Percentiles rank a stretch among this genome's conserved stretches.
Conservation (phyloP, 768 basidiomycete species). For the Termitomyces sp. region DNA sequence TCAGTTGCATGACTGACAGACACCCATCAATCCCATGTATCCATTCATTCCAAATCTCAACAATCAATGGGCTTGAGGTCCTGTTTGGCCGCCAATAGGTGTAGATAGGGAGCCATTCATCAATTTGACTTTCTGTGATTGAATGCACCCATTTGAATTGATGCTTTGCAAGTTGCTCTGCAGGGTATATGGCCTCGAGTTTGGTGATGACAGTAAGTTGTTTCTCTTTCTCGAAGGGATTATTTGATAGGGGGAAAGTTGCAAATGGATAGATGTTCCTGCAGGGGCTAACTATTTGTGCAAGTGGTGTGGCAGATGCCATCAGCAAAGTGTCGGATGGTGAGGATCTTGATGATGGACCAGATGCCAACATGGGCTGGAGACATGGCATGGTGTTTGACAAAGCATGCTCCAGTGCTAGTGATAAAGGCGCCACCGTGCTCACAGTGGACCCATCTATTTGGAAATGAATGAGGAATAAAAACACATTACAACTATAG, state of each 20-base stretch:
- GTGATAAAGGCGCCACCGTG: too few relatives aligned
- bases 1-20: conserved; percentile 16
- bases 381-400: too few relatives aligned
- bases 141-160: conserved; percentile 21
- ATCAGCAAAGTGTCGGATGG: too few relatives aligned
- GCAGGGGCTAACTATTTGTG: neutral
- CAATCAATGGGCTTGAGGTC: conserved; percentile 9
- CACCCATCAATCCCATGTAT: conserved; percentile 19
- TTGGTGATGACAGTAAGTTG: neutral
- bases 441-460: neutral
- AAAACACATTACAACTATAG: neutral
- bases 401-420: too few relatives aligned
- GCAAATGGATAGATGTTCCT: neutral
- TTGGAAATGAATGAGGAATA: too few relatives aligned
- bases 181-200: conserved; percentile 1
- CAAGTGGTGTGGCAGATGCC: neutral
- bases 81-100: conserved; percentile 9
- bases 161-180: conserved; percentile 7
- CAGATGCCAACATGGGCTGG: too few relatives aligned
- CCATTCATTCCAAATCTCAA: conserved; percentile 26
- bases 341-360: too few relatives aligned
- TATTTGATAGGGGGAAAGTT: conserved; percentile 2
- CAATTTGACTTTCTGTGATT: conserved; percentile 7
- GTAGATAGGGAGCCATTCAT: conserved; percentile 26
- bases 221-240: neutral